Evolutionary conservation across 441 rosid species (phyloP).

Genomic region (Corymbia citriodora): DNA sequence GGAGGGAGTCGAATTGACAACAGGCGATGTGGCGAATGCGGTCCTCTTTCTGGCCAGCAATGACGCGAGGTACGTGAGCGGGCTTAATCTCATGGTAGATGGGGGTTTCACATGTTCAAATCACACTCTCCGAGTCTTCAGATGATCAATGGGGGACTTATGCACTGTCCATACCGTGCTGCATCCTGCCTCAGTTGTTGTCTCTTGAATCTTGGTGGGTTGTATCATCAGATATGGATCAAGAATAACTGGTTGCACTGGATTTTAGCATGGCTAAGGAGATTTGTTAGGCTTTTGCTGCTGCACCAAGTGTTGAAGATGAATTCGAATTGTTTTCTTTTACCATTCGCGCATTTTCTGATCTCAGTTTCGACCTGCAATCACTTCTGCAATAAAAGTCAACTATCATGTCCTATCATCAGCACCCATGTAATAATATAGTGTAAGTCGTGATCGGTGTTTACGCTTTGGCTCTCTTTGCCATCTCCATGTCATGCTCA

Average conservation of each 20-base stretch:
- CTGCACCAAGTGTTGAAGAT: neutral
- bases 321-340: neutral
- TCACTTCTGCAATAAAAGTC: neutral
- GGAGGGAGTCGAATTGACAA: conserved; percentile 62
- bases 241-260: neutral
- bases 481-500: neutral
- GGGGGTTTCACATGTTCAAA: conserved; percentile 73
- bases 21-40: conserved; percentile 72
- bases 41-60: conserved; percentile 80
- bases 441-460: neutral
- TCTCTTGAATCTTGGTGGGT: neutral
- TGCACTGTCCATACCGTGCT: neutral
- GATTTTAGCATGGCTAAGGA: neutral
- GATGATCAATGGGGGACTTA: conserved; percentile 18
- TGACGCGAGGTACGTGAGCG: conserved; percentile 74
- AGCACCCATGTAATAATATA: neutral
- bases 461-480: neutral
- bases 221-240: neutral
- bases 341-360: neutral
- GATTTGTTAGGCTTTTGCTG: neutral
- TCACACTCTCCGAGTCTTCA: conserved; percentile 54
- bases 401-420: neutral
- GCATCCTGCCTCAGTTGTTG: neutral
- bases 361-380: neutral
- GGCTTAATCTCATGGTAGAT: conserved; percentile 79